Conservation (phyloP, 139 green algal genomes). For the Chlamydomonas schloesseri region DNA sequence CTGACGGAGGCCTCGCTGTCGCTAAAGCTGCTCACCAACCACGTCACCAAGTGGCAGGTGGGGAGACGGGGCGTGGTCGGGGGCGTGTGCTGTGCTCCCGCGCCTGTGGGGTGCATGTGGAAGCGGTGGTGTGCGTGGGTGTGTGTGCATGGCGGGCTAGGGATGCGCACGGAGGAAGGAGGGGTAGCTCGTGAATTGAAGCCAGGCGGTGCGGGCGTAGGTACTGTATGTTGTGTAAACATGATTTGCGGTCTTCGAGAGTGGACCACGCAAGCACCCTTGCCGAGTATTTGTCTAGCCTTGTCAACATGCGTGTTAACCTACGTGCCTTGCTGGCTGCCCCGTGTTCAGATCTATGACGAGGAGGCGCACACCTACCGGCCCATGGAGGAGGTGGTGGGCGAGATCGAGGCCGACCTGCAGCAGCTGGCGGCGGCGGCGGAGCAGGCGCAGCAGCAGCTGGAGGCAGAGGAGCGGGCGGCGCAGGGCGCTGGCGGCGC, state of each 20-base stretch:
- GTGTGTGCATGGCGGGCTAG: neutral
- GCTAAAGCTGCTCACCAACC: slow-evolving; percentile 55
- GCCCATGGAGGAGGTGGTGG: slow-evolving; percentile 41
- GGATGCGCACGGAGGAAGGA: too few relatives aligned
- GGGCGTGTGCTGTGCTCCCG: too few relatives aligned
- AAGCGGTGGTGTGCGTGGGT: neutral
- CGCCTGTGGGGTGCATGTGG: too few relatives aligned
- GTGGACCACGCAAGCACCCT: too few relatives aligned
- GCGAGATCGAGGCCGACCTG: slow-evolving; percentile 6
- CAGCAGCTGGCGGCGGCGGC: neutral
- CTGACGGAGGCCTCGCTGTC: slow-evolving; percentile 48
- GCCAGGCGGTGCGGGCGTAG: too few relatives aligned
- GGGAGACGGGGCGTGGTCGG: neutral
- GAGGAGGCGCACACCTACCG: slow-evolving; percentile 45
- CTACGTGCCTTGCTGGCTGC: too few relatives aligned
- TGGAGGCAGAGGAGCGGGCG: neutral
- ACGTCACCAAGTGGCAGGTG: slow-evolving; percentile 66
- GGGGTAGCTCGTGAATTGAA: neutral
- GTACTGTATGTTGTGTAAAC: too few relatives aligned
- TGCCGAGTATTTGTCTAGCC: too few relatives aligned
- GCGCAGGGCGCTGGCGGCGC: neutral
- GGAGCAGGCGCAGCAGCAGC: neutral
- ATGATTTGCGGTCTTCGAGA: too few relatives aligned
- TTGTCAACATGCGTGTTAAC: too few relatives aligned
- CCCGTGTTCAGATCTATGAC: slow-evolving; percentile 67